These are phyloP conservation scores for carrot (Daucus carota) DNA, from an alignment of 129 eudicot species.

Conservation along the genomic window DH1_v3.0 NC_030388.2:29623001-29623500, in stretches of 20 bases:
- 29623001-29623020: conserved; percentile 31
- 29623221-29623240: conserved; percentile 35
- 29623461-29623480: conserved; percentile 27
- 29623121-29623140: conserved; percentile 60
- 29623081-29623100: conserved; percentile 45
- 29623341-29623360: conserved; percentile 66
- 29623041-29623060: conserved; percentile 36
- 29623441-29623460: conserved; percentile 12
- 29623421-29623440: conserved; percentile 41
- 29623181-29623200: conserved; percentile 37
- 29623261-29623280: conserved; percentile 11
- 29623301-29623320: conserved; percentile 58
- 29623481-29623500: conserved; percentile 10
- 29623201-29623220: conserved; percentile 46
- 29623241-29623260: conserved; percentile 23
- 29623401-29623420: conserved; percentile 33
- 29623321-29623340: conserved; percentile 79
- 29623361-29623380: conserved; percentile 44
- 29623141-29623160: conserved; percentile 41
- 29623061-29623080: conserved; percentile 19
- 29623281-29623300: conserved; percentile 38
- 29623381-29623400: conserved; percentile 46
- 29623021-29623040: conserved; percentile 38
- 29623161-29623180: conserved; percentile 69
- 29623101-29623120: conserved; percentile 78